Evolutionary conservation across 352 stramenopile genomes (phyloP).

Genomic region (Pythium phragmitis): DNA sequence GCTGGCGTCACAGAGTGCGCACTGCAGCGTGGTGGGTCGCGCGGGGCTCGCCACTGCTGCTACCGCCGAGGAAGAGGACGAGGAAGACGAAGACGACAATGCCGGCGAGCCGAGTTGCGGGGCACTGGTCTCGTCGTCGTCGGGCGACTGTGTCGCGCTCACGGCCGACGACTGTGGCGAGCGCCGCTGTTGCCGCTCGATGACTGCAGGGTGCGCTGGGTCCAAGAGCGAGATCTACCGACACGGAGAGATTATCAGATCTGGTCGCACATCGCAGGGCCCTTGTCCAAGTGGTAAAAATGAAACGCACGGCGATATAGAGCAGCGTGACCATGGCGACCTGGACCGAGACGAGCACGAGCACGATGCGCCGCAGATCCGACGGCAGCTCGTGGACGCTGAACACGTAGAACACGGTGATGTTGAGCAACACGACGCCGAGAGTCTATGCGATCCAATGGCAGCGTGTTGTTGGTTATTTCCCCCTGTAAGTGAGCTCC

Average conservation of each 20-base stretch:
- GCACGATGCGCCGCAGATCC: conserved; percentile 34
- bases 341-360: conserved; percentile 47
- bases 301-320: conserved; percentile 31
- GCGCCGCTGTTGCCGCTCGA: conserved; percentile 12
- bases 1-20: conserved; percentile 39
- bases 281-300: neutral
- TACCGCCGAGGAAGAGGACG: conserved; percentile 3
- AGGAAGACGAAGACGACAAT: conserved; percentile 9
- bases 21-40: conserved; percentile 26
- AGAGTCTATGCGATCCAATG: conserved; percentile 33
- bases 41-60: conserved; percentile 2
- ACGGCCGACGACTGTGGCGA: neutral
- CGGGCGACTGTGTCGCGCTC: conserved; percentile 16
- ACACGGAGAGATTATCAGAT: neutral
- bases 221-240: conserved; percentile 55
- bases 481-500: neutral
- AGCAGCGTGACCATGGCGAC: conserved; percentile 35
- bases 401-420: conserved; percentile 45
- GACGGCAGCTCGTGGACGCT: conserved; percentile 43
- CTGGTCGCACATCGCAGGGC: neutral
- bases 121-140: conserved; percentile 2
- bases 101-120: conserved; percentile 3
- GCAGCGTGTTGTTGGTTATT: neutral
- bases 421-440: conserved; percentile 34
- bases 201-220: conserved; percentile 36